phyloP scores from a whole-genome alignment of 768 basidiomycete genomes.

The Obba rivulosa region DNA sequence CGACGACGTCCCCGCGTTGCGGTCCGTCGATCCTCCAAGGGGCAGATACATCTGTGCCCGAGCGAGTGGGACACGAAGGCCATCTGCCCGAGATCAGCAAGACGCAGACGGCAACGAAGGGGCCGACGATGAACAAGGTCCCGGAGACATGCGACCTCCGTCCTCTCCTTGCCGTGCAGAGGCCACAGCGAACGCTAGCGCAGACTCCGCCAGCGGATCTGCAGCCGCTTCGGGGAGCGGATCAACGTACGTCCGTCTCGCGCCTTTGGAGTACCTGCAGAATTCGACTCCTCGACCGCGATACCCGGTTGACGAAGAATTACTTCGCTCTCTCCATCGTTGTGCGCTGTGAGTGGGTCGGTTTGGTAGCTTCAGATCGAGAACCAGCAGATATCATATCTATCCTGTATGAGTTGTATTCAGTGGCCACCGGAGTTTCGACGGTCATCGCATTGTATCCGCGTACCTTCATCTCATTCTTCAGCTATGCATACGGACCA shows the following conservation, averaged over 20 bases:
- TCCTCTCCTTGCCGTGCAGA: too few relatives aligned
- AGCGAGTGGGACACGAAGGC: conserved; percentile 20
- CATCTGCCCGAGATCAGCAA: neutral
- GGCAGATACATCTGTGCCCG: conserved; percentile 66
- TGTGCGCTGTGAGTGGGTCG: too few relatives aligned
- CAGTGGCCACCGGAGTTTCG: too few relatives aligned
- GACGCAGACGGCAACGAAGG: too few relatives aligned
- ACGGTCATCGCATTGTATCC: too few relatives aligned
- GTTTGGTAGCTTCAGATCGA: too few relatives aligned
- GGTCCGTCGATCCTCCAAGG: conserved; percentile 46
- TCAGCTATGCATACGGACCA: too few relatives aligned
- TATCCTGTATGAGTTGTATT: too few relatives aligned
- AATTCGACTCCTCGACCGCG: conserved; percentile 18
- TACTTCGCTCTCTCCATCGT: conserved; percentile 8
- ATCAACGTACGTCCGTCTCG: conserved; percentile 9
- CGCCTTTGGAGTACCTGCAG: conserved; percentile 24
- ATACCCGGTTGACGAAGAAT: conserved; percentile 21
- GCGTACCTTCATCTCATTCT: too few relatives aligned
- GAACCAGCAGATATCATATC: too few relatives aligned
- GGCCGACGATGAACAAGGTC: neutral
- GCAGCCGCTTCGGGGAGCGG: conserved; percentile 5
- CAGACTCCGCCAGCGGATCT: neutral
- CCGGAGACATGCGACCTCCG: neutral
- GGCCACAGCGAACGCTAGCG: too few relatives aligned
- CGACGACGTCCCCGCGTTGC: conserved; percentile 52